Conservation (phyloP, 495 filamentous ascomycete species). For the Hypoxylon lenormandii region DNA sequence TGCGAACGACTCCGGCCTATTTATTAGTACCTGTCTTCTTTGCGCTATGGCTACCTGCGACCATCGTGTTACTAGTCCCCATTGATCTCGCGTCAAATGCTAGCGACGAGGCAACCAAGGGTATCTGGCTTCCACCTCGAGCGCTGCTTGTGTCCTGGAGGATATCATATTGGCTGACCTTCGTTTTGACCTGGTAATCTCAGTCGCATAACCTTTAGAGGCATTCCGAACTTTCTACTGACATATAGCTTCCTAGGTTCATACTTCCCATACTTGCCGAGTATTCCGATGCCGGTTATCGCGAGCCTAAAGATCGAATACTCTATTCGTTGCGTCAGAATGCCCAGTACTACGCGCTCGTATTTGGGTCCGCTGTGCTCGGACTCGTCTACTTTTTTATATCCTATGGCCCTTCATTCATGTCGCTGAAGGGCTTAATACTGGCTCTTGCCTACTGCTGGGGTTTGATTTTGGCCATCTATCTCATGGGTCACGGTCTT, state of each 20-base stretch:
- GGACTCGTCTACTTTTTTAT: constrained; percentile 86
- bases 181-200: constrained; percentile 85
- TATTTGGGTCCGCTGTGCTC: constrained; percentile 75
- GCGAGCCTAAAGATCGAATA: constrained; percentile 81
- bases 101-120: constrained; percentile 72
- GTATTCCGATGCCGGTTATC: constrained; percentile 92
- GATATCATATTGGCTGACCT: constrained; percentile 96
- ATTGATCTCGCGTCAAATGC: constrained; percentile 93
- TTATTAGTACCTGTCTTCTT: constrained; percentile 93
- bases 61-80: constrained; percentile 92
- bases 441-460: constrained; percentile 96
- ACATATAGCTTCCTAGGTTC: constrained; percentile 66
- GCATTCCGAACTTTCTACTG: constrained; percentile 24
- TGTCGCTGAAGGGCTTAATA: constrained; percentile 78
- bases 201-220: constrained; percentile 5
- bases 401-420: constrained; percentile 70
- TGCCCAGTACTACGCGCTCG: constrained; percentile 84
- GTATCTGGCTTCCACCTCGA: constrained; percentile 72
- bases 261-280: constrained; percentile 93
- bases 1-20: constrained; percentile 90
- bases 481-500: constrained; percentile 95
- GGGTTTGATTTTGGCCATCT: constrained; percentile 89
- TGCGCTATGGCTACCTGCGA: constrained; percentile 88
- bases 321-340: constrained; percentile 86
- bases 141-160: constrained; percentile 87